Conservation (phyloP, 106 monocot species). For the Phalaenopsis aphrodite region DNA sequence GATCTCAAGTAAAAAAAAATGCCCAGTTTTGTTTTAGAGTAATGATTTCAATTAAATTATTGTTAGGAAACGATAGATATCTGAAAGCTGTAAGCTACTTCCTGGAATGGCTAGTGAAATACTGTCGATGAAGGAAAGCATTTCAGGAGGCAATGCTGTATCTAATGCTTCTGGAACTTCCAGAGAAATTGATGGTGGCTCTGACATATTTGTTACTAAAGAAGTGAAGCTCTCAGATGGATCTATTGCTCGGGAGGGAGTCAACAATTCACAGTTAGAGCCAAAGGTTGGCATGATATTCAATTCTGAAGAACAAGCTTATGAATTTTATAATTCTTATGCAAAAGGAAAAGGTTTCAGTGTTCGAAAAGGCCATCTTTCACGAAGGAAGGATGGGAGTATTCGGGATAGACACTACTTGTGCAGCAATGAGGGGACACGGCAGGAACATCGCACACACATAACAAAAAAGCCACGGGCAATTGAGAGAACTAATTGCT, state of each 20-base stretch:
- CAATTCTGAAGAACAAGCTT: conserved; percentile 55
- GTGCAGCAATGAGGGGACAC: conserved; percentile 60
- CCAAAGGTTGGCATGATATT: conserved; percentile 47
- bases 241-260: neutral
- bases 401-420: conserved; percentile 40
- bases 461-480: conserved; percentile 50
- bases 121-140: conserved; percentile 3
- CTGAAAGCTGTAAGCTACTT: neutral
- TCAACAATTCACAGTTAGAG: conserved; percentile 17
- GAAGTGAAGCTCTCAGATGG: neutral
- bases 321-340: conserved; percentile 52
- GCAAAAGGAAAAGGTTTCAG: conserved; percentile 61
- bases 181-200: neutral
- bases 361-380: conserved; percentile 60
- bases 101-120: neutral
- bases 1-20: neutral
- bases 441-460: conserved; percentile 36
- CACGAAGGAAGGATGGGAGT: conserved; percentile 45
- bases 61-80: neutral
- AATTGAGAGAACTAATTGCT: conserved; percentile 57
- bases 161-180: conserved; percentile 8
- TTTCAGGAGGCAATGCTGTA: conserved; percentile 9
- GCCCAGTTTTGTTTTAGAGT: neutral
- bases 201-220: conserved; percentile 2
- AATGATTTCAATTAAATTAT: neutral